phyloP scores from a whole-genome alignment of 768 basidiomycete genomes.

The Pleurotus salmoneostramineus region DNA sequence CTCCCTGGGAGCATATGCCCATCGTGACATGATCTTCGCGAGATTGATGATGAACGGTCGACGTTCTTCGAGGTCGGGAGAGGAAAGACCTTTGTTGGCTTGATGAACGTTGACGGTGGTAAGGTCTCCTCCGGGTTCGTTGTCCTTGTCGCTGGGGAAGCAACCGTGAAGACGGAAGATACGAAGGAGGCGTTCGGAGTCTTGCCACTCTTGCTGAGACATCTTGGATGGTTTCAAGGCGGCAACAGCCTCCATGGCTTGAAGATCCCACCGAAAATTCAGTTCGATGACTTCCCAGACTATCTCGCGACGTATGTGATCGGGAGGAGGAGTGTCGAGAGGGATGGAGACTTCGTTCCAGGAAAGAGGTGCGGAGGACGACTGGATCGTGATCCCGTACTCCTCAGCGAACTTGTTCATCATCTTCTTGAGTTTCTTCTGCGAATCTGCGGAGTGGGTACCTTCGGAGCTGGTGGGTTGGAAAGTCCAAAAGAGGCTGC shows the following conservation, averaged over 20 bases:
- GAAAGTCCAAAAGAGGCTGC: too few species aligned
- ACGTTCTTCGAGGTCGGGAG: background rate
- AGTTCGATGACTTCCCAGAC: background rate
- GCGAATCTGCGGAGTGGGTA: too few species aligned
- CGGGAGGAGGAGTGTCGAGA: background rate
- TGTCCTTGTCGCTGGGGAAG: background rate
- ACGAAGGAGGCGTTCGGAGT: background rate
- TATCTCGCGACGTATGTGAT: background rate
- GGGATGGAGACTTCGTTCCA: too few species aligned
- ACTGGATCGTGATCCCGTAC: too few species aligned
- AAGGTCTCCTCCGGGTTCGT: background rate
- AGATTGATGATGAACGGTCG: background rate
- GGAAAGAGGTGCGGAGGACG: too few species aligned
- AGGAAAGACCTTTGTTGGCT: background rate
- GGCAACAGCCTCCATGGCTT: background rate
- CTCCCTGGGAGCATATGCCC: background rate
- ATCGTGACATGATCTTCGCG: background rate
- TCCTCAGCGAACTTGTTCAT: too few species aligned
- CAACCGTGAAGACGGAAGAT: background rate
- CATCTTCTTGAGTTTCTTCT: too few species aligned
- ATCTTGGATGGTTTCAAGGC: background rate
- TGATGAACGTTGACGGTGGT: background rate
- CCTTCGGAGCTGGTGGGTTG: too few species aligned
- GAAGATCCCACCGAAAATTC: background rate
- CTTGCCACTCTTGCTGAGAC: background rate